Conservation (phyloP, 2,329 filamentous ascomycete genomes). For the Elsinoe necatrix region DNA sequence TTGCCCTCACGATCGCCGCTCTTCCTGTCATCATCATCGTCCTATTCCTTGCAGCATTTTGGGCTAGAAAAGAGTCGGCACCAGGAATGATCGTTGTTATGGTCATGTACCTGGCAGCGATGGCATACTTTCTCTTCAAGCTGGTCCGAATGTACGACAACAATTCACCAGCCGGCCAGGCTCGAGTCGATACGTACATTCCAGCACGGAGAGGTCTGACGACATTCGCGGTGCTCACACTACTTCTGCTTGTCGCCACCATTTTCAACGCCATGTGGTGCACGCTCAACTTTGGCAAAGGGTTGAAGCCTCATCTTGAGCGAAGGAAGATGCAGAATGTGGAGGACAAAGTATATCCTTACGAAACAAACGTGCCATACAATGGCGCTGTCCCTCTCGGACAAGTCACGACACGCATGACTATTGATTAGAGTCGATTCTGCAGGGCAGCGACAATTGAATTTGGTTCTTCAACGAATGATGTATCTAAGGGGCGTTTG, state of each 20-base stretch:
- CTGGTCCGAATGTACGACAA: slow-evolving; percentile 86
- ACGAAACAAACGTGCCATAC: slow-evolving; percentile 21
- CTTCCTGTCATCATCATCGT: slow-evolving; percentile 88
- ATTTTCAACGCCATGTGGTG: slow-evolving; percentile 81
- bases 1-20: slow-evolving; percentile 77
- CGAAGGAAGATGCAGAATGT: slow-evolving; percentile 43
- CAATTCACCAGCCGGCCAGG: slow-evolving; percentile 20
- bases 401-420: slow-evolving; percentile 33
- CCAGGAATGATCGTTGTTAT: slow-evolving; percentile 70
- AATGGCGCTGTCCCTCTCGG: slow-evolving; percentile 25
- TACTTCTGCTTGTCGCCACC: slow-evolving; percentile 78
- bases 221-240: slow-evolving; percentile 87
- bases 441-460: slow-evolving; percentile 14
- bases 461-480: background rate
- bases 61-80: slow-evolving; percentile 74
- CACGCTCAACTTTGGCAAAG: slow-evolving; percentile 82
- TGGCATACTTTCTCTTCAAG: slow-evolving; percentile 98
- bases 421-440: slow-evolving; percentile 36
- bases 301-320: slow-evolving; percentile 77
- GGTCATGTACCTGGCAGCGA: slow-evolving; percentile 73
- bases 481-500: slow-evolving; percentile 14
- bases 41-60: slow-evolving; percentile 74
- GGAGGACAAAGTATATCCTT: slow-evolving; percentile 40
- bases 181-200: slow-evolving; percentile 50
- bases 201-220: slow-evolving; percentile 80